These are phyloP conservation scores for Filobasidium uniguttulatum DNA, from an alignment of 1,284 basidiomycete species.

Conservation along the genomic window DNA sequence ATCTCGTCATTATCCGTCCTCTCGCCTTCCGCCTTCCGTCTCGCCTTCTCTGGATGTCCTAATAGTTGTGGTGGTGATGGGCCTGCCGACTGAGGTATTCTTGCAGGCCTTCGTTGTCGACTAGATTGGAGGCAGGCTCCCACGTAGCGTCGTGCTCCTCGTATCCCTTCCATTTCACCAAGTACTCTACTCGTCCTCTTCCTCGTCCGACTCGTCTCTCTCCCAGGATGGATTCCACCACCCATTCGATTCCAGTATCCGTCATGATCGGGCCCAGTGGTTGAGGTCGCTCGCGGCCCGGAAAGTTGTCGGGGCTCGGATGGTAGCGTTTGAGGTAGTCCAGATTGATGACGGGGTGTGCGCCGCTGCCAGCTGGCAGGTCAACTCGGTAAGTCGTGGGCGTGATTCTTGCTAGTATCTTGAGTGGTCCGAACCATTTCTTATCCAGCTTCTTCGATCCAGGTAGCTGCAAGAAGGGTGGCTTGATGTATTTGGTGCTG, in stretches of 20 bases:
- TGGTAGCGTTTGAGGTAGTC: slow-evolving; percentile 5
- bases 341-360: slow-evolving; percentile 1
- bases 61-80: too few relatives aligned
- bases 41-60: too few relatives aligned
- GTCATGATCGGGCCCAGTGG: background rate
- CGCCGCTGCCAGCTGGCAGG: background rate
- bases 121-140: slow-evolving; percentile 3
- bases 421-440: slow-evolving; percentile 4
- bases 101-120: too few relatives aligned
- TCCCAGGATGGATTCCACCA: background rate
- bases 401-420: background rate
- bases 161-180: slow-evolving; percentile 3
- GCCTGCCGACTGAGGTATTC: too few relatives aligned
- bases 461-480: background rate
- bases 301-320: background rate
- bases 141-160: slow-evolving; percentile 2
- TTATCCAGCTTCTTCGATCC: slow-evolving; percentile 1
- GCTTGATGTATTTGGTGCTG: slow-evolving; percentile 1
- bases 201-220: background rate
- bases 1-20: too few relatives aligned
- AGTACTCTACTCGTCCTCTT: background rate
- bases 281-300: background rate
- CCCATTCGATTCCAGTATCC: background rate
- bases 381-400: slow-evolving; percentile 1
- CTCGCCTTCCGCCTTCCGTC: too few relatives aligned